Conservation (phyloP, 495 filamentous ascomycete genomes). For the Aspergillus taichungensis region DNA sequence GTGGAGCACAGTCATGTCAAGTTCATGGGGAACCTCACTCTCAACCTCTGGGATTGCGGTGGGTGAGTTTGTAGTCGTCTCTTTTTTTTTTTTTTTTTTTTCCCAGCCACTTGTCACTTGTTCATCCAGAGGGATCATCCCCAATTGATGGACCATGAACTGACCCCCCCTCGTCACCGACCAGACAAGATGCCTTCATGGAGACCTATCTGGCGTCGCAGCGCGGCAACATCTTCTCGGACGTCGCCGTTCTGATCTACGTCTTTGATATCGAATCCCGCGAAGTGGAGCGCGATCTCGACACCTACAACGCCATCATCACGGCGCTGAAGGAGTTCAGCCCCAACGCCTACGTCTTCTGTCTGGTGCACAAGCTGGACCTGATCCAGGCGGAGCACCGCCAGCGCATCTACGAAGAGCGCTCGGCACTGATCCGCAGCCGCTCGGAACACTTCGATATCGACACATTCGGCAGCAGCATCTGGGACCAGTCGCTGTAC, state of each 20-base stretch:
- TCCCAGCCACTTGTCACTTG: not conserved
- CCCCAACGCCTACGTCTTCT: slow-evolving; percentile 76
- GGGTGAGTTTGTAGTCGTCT: slow-evolving; percentile 42
- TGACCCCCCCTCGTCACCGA: not conserved
- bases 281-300: slow-evolving; percentile 83
- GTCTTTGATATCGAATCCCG: slow-evolving; percentile 97
- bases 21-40: slow-evolving; percentile 91
- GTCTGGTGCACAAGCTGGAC: slow-evolving; percentile 97
- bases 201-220: slow-evolving; percentile 94
- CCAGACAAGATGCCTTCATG: slow-evolving; percentile 94
- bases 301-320: slow-evolving; percentile 82
- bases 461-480: slow-evolving; percentile 80
- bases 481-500: slow-evolving; percentile 98
- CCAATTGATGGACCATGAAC: not conserved
- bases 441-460: slow-evolving; percentile 64
- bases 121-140: not conserved
- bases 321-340: slow-evolving; percentile 77
- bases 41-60: slow-evolving; percentile 98
- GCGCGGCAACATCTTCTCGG: slow-evolving; percentile 89
- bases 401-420: slow-evolving; percentile 71
- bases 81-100: not conserved
- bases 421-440: slow-evolving; percentile 60
- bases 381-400: slow-evolving; percentile 76
- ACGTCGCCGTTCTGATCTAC: slow-evolving; percentile 95
- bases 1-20: slow-evolving; percentile 97